A percentile compares a stretch with the other conserved stretches of the same genome.
Conservation (phyloP, 768 basidiomycete genomes). For the Leccinum disarticulatum region DNA sequence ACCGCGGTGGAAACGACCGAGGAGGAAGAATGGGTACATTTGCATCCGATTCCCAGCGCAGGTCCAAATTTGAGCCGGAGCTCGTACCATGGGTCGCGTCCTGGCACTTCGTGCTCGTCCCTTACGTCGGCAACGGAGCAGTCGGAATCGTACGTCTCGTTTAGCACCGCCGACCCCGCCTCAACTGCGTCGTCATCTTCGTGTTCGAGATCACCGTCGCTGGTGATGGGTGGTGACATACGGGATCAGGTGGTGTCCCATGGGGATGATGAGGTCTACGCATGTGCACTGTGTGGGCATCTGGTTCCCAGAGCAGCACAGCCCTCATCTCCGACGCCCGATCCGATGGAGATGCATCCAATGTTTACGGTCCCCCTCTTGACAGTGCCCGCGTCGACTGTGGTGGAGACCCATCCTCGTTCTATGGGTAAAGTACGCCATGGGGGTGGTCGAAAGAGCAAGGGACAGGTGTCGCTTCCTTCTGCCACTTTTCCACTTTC, state of each 20-base stretch:
- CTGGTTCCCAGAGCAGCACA: not conserved
- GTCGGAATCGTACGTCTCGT: constrained; percentile 23
- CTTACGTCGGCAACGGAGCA: constrained; percentile 23
- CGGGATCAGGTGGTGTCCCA: not conserved
- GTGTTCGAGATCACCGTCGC: constrained; percentile 18
- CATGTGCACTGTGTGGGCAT: constrained; percentile 25
- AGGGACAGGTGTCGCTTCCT: not conserved
- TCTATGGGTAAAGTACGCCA: not conserved
- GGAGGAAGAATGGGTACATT: constrained; percentile 9
- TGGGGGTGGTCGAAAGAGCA: not conserved
- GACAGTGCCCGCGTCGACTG: constrained; percentile 17
- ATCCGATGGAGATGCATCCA: constrained; percentile 18
- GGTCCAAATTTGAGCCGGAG: not conserved
- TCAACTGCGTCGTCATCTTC: constrained; percentile 14
- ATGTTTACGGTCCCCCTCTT: constrained; percentile 33
- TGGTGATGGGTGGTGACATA: not conserved
- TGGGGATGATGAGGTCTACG: not conserved
- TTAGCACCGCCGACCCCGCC: constrained; percentile 18
- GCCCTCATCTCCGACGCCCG: not conserved
- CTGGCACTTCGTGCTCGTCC: constrained; percentile 20
- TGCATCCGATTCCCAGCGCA: not conserved
- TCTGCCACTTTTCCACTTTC: not conserved
- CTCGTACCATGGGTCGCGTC: constrained; percentile 10
- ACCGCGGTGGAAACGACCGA: not conserved
- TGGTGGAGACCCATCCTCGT: not conserved